Evolutionary conservation across 495 filamentous ascomycete species (phyloP), one percentile per base, ranked within the genome.

Genomic region (Trichoderma virens): DNA sequence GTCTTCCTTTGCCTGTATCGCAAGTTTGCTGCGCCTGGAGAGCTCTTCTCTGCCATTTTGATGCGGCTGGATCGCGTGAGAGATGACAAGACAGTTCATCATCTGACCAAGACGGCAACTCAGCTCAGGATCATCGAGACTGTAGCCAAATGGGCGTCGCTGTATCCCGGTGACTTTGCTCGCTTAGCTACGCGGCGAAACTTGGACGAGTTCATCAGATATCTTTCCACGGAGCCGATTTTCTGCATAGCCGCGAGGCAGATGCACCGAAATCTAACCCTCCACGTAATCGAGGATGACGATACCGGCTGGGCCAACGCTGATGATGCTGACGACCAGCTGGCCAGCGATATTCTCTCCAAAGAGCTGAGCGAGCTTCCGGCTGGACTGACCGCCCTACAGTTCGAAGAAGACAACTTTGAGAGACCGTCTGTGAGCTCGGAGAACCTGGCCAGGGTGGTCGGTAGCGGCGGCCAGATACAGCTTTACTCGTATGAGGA

Each of bases 1-100:
- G 87, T 93, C 9, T 98, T 98, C 70, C 78, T 98, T 23, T 95
- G 92, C 65, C 81, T 98, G n/a, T 97, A 97, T 72, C 89, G 94
- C 62, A 96, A 93, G 75, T 97, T 98, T 65, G 89, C 92, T 5
- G 82, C 93, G 4, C 94, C 94, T 0, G 79, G 80, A 16, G 81
- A 87, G 43, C 82, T 98, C 2, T 81, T 98, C 41, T 82, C 82
- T 41, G 84, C 88, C 18, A 86, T 98, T 66, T 76, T 92, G 30
- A 76, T 78, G 63, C 88, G 90, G 9, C 90, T 97, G 67, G 88
- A 93, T 59, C 79, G 79, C 34, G 79, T 87, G 38, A 83, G 85
- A 69, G 78, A 80, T 23, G 83, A 88, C 68, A 86, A 82, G 62
- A 80, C 80, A 7, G 79, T 83, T 54, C 80, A 85, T 62, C 80